Evolutionary conservation across 495 filamentous ascomycete species (phyloP).

Genomic region (Pseudevernia furfuracea): DNA sequence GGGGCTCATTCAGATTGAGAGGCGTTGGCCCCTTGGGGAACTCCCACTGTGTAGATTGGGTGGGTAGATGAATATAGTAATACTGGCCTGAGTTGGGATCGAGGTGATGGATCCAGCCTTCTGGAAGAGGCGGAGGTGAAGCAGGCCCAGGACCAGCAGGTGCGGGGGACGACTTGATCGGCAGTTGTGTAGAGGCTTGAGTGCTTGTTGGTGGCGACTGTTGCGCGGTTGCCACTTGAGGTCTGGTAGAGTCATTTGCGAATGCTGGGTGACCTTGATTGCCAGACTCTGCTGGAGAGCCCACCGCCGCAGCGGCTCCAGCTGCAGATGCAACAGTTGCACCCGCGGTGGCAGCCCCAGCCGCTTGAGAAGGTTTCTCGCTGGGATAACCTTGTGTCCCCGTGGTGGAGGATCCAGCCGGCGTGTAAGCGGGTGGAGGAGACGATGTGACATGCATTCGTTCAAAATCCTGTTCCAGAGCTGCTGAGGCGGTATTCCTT

Average conservation of each 20-base stretch:
- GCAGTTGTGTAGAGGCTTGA: slow-evolving; percentile 34
- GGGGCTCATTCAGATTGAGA: slow-evolving; percentile 67
- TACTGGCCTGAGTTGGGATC: slow-evolving; percentile 94
- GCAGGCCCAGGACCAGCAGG: slow-evolving; percentile 57
- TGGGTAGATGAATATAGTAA: slow-evolving; percentile 96
- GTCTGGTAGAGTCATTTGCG: slow-evolving; percentile 61
- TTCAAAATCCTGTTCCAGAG: slow-evolving; percentile 80
- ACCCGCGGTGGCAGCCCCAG: slow-evolving; percentile 28
- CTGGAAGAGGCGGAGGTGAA: slow-evolving; percentile 85
- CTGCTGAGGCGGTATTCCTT: slow-evolving; percentile 41
- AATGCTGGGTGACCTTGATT: slow-evolving; percentile 74
- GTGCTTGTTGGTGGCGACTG: slow-evolving; percentile 32
- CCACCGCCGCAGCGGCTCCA: slow-evolving; percentile 15
- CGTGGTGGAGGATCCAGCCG: slow-evolving; percentile 52
- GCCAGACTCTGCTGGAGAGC: slow-evolving; percentile 35
- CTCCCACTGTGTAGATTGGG: slow-evolving; percentile 97
- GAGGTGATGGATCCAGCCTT: slow-evolving; percentile 96
- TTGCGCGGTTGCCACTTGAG: slow-evolving; percentile 32
- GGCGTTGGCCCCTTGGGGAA: slow-evolving; percentile 90
- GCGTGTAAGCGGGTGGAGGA: slow-evolving; percentile 85
- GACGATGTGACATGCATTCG: slow-evolving; percentile 76
- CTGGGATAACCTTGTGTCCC: slow-evolving; percentile 59
- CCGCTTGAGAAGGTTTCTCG: slow-evolving; percentile 57
- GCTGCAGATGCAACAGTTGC: slow-evolving; percentile 27
- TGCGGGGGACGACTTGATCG: slow-evolving; percentile 39